Evolutionary conservation across 2,329 filamentous ascomycete species (phyloP).

Genomic region (Talaromyces marneffei): DNA sequence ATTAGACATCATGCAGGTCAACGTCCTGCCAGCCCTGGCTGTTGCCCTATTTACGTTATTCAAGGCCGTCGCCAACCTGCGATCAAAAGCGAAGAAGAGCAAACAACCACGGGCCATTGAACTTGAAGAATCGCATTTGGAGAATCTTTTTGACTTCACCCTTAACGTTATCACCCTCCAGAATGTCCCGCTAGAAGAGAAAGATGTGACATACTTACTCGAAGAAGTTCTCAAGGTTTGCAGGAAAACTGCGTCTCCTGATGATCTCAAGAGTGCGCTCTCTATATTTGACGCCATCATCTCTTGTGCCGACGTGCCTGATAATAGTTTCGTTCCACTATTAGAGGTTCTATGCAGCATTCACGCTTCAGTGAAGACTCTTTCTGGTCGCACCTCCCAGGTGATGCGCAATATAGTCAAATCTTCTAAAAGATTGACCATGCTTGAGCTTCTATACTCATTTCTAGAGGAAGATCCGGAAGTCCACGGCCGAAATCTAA

Average conservation of each 20-base stretch:
- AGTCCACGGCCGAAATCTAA: constrained; percentile 33
- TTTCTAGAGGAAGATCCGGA: constrained; percentile 32
- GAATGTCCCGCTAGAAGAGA: constrained; percentile 29
- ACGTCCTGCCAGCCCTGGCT: constrained; percentile 36
- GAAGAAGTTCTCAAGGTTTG: constrained; percentile 36
- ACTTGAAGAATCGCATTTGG: constrained; percentile 27
- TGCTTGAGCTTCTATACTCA: constrained; percentile 33
- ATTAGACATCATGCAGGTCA: constrained; percentile 35
- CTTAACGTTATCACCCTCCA: constrained; percentile 41
- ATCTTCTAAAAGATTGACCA: constrained; percentile 33
- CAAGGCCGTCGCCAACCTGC: constrained; percentile 30
- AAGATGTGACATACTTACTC: constrained; percentile 34
- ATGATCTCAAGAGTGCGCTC: constrained; percentile 39
- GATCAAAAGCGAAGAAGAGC: constrained; percentile 34
- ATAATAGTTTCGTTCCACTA: constrained; percentile 32
- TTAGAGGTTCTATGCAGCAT: constrained; percentile 42
- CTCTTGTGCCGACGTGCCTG: constrained; percentile 35
- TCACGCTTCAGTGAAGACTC: constrained; percentile 39
- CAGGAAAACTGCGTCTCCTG: constrained; percentile 36
- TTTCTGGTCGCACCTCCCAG: constrained; percentile 39
- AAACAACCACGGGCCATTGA: constrained; percentile 31
- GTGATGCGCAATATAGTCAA: constrained; percentile 39
- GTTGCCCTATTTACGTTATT: constrained; percentile 37
- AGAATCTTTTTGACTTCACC: constrained; percentile 37
- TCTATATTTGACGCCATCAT: constrained; percentile 40